These are phyloP conservation scores for Chloroidium sp. DNA, from an alignment of 163 green algal genomes.

Conservation along the genomic window DNA sequence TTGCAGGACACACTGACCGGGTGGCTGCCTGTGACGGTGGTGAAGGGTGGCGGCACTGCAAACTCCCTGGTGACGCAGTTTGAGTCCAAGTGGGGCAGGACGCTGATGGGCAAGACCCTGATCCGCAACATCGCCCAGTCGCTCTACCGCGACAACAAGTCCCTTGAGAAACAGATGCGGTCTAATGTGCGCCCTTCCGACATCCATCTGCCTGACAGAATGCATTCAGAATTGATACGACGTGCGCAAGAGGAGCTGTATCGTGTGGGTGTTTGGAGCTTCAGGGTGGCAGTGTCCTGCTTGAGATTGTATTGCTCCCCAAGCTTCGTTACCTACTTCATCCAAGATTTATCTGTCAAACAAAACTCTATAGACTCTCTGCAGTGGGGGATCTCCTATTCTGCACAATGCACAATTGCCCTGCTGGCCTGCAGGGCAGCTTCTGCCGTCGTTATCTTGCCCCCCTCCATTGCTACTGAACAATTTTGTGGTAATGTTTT, in stretches of 20 bases:
- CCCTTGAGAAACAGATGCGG: constrained; percentile 21
- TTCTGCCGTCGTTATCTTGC: too few species aligned
- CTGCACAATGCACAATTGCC: too few species aligned
- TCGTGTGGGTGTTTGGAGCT: neutral
- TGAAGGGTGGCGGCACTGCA: constrained; percentile 61
- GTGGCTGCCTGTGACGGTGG: constrained; percentile 71
- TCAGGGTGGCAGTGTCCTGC: neutral
- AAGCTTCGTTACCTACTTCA: too few species aligned
- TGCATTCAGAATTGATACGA: neutral
- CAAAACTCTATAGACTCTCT: too few species aligned
- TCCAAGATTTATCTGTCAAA: too few species aligned
- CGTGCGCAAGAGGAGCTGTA: neutral
- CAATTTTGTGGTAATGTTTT: too few species aligned
- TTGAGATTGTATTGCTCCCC: too few species aligned
- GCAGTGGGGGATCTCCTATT: too few species aligned
- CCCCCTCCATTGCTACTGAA: too few species aligned
- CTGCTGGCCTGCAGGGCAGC: too few species aligned
- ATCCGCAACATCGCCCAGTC: constrained; percentile 61
- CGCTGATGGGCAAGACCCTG: constrained; percentile 65
- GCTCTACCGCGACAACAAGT: constrained; percentile 46
- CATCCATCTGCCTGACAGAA: neutral
- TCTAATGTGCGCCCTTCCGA: constrained; percentile 1
- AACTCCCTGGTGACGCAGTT: constrained; percentile 60
- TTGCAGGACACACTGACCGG: too few species aligned
- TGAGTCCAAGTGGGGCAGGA: constrained; percentile 58